Percentiles rank a stretch among this genome's conserved stretches.
Conservation (phyloP, 805 yeast species). For the Dipodascus albidus region DNA sequence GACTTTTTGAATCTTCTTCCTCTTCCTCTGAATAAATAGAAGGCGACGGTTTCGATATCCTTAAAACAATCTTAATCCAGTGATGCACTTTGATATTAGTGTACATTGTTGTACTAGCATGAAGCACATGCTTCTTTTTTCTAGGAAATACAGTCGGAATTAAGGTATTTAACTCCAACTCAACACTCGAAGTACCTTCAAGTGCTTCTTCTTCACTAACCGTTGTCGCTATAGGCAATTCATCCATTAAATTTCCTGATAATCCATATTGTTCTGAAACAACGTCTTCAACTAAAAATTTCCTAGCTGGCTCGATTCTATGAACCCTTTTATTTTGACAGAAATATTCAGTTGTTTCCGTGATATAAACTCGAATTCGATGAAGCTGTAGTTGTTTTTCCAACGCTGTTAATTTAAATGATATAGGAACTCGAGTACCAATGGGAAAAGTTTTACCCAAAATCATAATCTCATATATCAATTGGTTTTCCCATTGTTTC, state of each 20-base stretch:
- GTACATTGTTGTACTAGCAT: slow-evolving; percentile 71
- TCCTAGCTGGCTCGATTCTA: slow-evolving; percentile 80
- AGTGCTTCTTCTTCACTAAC: slow-evolving; percentile 11
- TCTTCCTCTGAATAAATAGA: slow-evolving; percentile 16
- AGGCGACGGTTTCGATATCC: slow-evolving; percentile 59
- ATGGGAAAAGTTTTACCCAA: slow-evolving; percentile 82
- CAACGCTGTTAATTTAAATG: slow-evolving; percentile 72
- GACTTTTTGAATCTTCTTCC: slow-evolving; percentile 26
- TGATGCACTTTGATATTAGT: slow-evolving; percentile 79
- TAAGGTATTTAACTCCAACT: slow-evolving; percentile 72
- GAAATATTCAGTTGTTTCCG: slow-evolving; percentile 86
- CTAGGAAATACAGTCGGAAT: slow-evolving; percentile 61
- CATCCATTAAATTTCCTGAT: slow-evolving; percentile 19
- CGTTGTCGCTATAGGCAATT: background rate
- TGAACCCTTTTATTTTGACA: slow-evolving; percentile 82
- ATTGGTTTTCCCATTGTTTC: slow-evolving; percentile 88
- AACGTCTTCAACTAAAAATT: slow-evolving; percentile 71
- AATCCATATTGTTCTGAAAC: slow-evolving; percentile 20
- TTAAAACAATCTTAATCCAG: slow-evolving; percentile 84
- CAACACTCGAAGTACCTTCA: slow-evolving; percentile 18
- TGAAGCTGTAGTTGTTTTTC: slow-evolving; percentile 74
- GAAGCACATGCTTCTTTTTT: slow-evolving; percentile 34
- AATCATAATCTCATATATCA: slow-evolving; percentile 80
- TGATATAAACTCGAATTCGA: slow-evolving; percentile 70
- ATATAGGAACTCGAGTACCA: slow-evolving; percentile 73